phyloP scores from a whole-genome alignment of 306 rosid genomes.

The Malus sieversii region DNA sequence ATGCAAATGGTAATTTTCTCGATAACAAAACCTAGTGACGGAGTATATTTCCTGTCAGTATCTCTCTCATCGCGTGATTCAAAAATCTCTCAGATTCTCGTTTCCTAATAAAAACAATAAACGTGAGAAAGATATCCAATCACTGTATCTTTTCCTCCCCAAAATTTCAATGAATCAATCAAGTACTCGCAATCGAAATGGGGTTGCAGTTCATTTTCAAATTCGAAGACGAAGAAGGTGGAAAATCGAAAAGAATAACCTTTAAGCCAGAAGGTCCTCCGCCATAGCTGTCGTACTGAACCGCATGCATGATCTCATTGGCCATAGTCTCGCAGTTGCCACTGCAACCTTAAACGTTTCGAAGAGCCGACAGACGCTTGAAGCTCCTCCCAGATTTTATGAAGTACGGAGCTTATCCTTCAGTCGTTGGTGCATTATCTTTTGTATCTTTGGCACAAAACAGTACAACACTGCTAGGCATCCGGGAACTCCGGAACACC shows the following conservation, averaged over 20 bases:
- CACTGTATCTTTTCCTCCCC: neutral
- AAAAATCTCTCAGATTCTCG: too few species aligned
- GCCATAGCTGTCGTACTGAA: conserved; percentile 52
- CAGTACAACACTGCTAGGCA: neutral
- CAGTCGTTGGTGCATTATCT: neutral
- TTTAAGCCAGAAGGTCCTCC: conserved; percentile 52
- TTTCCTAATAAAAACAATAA: neutral
- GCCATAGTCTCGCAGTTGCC: conserved; percentile 22
- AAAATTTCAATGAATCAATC: neutral
- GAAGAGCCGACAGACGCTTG: neutral
- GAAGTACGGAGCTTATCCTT: too few species aligned
- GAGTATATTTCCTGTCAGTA: too few species aligned
- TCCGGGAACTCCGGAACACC: too few species aligned
- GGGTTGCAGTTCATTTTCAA: too few species aligned
- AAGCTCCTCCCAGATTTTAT: neutral
- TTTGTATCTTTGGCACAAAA: too few species aligned
- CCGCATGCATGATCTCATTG: conserved; percentile 47
- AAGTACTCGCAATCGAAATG: neutral
- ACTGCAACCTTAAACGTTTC: neutral
- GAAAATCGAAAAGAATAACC: conserved; percentile 19
- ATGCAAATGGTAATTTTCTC: neutral
- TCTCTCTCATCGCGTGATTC: too few species aligned
- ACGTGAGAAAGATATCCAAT: neutral
- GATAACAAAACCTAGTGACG: too few species aligned
- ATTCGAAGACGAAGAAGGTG: too few species aligned